Evolutionary conservation across 805 yeast species (phyloP), one percentile per base, ranked within the genome.

Genomic region (Candida loeiensis): DNA sequence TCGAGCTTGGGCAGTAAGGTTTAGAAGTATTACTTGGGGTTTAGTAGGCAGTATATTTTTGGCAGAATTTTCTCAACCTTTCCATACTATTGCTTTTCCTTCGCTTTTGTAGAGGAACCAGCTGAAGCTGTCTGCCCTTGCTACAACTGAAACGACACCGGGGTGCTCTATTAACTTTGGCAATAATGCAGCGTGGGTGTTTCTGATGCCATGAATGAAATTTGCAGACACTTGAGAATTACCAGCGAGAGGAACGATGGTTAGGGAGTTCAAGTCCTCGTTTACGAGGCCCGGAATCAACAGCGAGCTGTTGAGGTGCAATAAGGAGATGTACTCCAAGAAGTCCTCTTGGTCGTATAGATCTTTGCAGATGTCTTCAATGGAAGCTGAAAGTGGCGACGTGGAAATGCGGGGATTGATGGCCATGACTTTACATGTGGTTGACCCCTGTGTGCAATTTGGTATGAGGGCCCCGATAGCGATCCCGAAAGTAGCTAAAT

Each of bases 291-390:
- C 29, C 5, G 44, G 43, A 14, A 45, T 17, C 35, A 53, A 38
- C 37, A 45, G 55, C 6, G 44, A 12, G 30, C 54, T 50, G 25
- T 53, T 49, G 9, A 50, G 11, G 25, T 49, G 47, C 17, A 51
- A 30, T 22, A 55, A 38, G 5, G 41, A 27, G 17, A 55, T 41
- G 35, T 50, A 54, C 38, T 55, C 60, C 42, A 51, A 49, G 3
- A 46, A 22, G 8, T 49, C 54, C 16, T 30, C 17, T 3, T 31
- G n/a, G 20, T 50, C 52, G 11, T 38, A 35, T 3, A 19, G 9
- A n/a, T 37, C 36, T 6, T 19, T 22, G 21, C 7, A 7, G 2
- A 13, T 12, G 7, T 27, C 31, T 14, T 30, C 33, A 13, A 30
- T 31, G n/a, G 31, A 6, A 7, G 29, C 18, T 5, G n/a, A 6